Conservation (phyloP, 352 stramenopile genomes). For the Paralagenidium karlingii region DNA sequence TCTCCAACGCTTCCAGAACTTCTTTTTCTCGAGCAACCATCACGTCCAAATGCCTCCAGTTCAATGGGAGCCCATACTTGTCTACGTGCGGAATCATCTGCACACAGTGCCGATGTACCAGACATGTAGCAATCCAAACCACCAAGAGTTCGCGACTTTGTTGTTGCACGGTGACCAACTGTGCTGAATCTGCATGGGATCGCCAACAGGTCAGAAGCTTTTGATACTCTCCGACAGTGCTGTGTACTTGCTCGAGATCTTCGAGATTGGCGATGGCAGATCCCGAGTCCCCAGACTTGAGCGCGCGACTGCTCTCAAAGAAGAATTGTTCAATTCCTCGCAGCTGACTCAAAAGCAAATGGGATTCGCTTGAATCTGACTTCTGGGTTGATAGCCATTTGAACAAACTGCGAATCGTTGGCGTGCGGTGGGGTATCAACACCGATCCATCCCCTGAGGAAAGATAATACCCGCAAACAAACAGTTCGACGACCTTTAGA, state of each 20-base stretch:
- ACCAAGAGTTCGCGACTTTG: conserved; percentile 22
- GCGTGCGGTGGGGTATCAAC: too few relatives aligned
- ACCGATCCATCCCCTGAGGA: too few relatives aligned
- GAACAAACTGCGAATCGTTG: too few relatives aligned
- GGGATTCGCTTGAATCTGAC: too few relatives aligned
- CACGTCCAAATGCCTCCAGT: conserved; percentile 20
- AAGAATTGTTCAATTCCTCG: too few relatives aligned
- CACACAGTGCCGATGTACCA: conserved; percentile 16
- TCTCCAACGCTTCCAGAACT: conserved; percentile 14
- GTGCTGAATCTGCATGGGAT: conserved; percentile 5
- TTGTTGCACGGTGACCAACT: conserved; percentile 15
- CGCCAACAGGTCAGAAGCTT: neutral
- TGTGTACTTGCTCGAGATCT: neutral
- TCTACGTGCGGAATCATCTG: conserved; percentile 3
- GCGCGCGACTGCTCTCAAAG: too few relatives aligned
- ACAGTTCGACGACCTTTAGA: too few relatives aligned
- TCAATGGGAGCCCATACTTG: conserved; percentile 27
- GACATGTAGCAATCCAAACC: conserved; percentile 26
- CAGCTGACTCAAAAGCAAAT: too few relatives aligned
- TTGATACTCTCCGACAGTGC: conserved; percentile 2
- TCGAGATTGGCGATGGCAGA: neutral
- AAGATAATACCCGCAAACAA: too few relatives aligned
- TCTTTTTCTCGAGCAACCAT: conserved; percentile 15
- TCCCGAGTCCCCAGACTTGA: too few relatives aligned
- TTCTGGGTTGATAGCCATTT: too few relatives aligned